Base-by-base conservation (phyloP, 441 rosid genomes). In the Bruguiera hainesii region DNA sequence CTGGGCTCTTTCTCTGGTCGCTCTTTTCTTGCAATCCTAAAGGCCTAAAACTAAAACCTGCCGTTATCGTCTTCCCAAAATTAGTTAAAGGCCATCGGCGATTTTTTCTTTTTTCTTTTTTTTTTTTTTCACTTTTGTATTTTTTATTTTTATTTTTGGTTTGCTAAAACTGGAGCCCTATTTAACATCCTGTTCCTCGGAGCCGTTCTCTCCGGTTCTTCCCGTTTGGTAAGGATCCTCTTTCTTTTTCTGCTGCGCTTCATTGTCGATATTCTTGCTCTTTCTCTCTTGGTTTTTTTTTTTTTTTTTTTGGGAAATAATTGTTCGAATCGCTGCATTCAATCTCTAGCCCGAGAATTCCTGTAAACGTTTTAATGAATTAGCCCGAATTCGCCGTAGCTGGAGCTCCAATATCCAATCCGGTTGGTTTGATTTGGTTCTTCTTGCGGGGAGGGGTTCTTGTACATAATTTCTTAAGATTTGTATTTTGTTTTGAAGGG, bases 191-290 rank as follows among this genome's bases (percentile, higher is more conserved):
- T 20, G 3, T 60, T 58, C 58, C 65, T 58, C 62, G 59, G 49
- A 33, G 69, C 49, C 52, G 26, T 50, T 21, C 74, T 63, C 69
- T 39, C 56, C 57, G 69, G 69, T 75, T 77, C 75, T 69, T 67
- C 62, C 73, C 15, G 31, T 70, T 66, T 52, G 69, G 79, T 73
- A 71, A 69, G 78, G 50, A 71, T 63, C 72, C 76, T 57, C 25
- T 16, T 55, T 48, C 31, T 31, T n/a, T 46, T 28, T 66, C 23
- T 60, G 55, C 23, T 60, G 7, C 48, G 48, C 48, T 42, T 42
- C 48, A 11, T 42, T 11, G 48, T 42, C 5, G 16, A 42, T 11
- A 11, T 13, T 16, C 5, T 0, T 1, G 15, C 33, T 39, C 15
- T 39, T 2, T 11, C 16, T 39, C 15, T 39, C 0, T 2, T 21